Percentiles rank a stretch among this genome's conserved stretches.
Evolutionary conservation across 1,284 basidiomycete genomes (phyloP).

Genomic region (Ustilago xerochloae): DNA sequence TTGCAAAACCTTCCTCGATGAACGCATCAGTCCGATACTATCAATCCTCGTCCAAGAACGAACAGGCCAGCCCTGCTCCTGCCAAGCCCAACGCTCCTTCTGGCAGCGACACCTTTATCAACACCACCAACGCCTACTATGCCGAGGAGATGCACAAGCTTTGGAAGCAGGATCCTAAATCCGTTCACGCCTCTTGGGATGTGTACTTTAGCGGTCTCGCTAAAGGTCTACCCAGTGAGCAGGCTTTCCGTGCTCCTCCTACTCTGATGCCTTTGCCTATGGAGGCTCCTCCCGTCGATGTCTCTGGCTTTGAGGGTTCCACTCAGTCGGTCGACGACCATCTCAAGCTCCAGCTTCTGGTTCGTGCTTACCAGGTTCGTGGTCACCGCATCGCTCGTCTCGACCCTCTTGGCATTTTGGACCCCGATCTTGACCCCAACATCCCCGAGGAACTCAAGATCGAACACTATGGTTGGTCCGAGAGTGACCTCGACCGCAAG

Average conservation of each 20-base stretch:
- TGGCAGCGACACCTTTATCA: slow-evolving; percentile 60
- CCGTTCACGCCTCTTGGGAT: slow-evolving; percentile 94
- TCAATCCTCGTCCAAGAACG: slow-evolving; percentile 41
- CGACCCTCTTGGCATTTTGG: slow-evolving; percentile 91
- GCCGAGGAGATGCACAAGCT: slow-evolving; percentile 78
- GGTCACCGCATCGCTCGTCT: slow-evolving; percentile 96
- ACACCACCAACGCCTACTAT: slow-evolving; percentile 90
- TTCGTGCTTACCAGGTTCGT: slow-evolving; percentile 97
- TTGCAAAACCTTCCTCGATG: slow-evolving; percentile 24
- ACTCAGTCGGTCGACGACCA: slow-evolving; percentile 85
- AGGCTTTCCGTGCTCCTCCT: slow-evolving; percentile 88
- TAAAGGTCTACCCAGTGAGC: slow-evolving; percentile 82
- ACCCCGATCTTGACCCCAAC: slow-evolving; percentile 77
- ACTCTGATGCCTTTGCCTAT: slow-evolving; percentile 74
- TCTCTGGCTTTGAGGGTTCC: slow-evolving; percentile 73
- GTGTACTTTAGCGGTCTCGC: slow-evolving; percentile 94
- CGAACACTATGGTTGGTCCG: slow-evolving; percentile 85
- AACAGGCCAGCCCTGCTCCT: slow-evolving; percentile 49
- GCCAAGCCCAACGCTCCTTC: slow-evolving; percentile 57
- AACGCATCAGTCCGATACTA: slow-evolving; percentile 32
- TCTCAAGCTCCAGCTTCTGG: slow-evolving; percentile 75
- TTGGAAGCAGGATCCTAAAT: slow-evolving; percentile 76
- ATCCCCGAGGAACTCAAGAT: slow-evolving; percentile 64
- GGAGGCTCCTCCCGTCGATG: slow-evolving; percentile 83
- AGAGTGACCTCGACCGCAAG: slow-evolving; percentile 91